Percentiles rank a stretch among this genome's conserved stretches.
Conservation (phyloP, 495 filamentous ascomycete species). For the Paragyromitra xinjiangensis region DNA sequence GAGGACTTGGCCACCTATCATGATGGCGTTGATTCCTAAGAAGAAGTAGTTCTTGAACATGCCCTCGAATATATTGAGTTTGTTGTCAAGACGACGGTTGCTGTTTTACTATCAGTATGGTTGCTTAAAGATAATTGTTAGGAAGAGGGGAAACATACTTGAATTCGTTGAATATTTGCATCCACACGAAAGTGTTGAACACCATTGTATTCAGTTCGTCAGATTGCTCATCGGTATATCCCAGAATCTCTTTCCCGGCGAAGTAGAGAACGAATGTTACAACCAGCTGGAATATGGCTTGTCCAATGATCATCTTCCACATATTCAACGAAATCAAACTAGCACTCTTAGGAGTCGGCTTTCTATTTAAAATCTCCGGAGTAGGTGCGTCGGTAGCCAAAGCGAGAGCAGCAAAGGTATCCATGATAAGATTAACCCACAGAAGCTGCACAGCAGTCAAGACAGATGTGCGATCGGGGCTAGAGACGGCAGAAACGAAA, state of each 20-base stretch:
- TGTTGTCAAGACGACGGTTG: slow-evolving; percentile 87
- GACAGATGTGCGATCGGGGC: slow-evolving; percentile 71
- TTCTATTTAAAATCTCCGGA: slow-evolving; percentile 78
- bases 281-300: slow-evolving; percentile 81
- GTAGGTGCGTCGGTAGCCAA: slow-evolving; percentile 86
- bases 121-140: neutral
- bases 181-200: slow-evolving; percentile 96
- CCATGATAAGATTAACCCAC: slow-evolving; percentile 96
- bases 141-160: slow-evolving; percentile 67
- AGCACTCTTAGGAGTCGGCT: slow-evolving; percentile 80
- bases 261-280: slow-evolving; percentile 84
- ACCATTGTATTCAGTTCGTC: slow-evolving; percentile 74
- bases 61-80: slow-evolving; percentile 88
- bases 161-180: slow-evolving; percentile 96
- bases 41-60: slow-evolving; percentile 81
- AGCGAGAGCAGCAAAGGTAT: slow-evolving; percentile 86
- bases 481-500: slow-evolving; percentile 83
- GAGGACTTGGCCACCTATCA: slow-evolving; percentile 80
- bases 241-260: slow-evolving; percentile 69
- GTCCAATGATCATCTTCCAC: slow-evolving; percentile 96
- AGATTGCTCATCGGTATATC: slow-evolving; percentile 60
- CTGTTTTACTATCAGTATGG: slow-evolving; percentile 60
- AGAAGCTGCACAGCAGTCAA: slow-evolving; percentile 86
- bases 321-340: slow-evolving; percentile 82
- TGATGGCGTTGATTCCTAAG: slow-evolving; percentile 79